Base-by-base conservation (phyloP, 768 basidiomycete genomes). In the Hortiboletus flavorubellus region DNA sequence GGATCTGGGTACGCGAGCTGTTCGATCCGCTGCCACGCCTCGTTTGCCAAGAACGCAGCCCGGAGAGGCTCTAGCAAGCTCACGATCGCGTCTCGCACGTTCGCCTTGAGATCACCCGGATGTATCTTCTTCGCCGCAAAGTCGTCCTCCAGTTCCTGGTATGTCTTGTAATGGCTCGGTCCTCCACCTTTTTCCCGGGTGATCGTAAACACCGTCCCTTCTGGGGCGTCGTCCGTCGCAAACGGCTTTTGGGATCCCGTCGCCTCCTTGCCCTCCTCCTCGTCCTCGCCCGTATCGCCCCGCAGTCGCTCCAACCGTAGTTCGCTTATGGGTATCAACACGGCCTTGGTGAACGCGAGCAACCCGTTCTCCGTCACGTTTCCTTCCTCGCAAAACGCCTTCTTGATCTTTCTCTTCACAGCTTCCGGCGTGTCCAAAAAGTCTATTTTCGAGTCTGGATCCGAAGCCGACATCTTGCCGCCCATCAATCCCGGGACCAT, bases 381-480 rank as follows among this genome's bases (percentile, higher is more conserved):
- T 15, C 94, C 95, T 63, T 95, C 93, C 64, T 96, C 93, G 71
- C 95, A 98, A 69, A 96, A 93, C 1, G 97, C 95, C 23, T 78
- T 77, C 72, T 90, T 93, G 72, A 98, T 83, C 77, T 98, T 98
- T 73, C 85, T 86, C 65, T 88, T 86, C 46, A 98, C 82, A 40
- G 77, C 81, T 30, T 91, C 89, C 0, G 94, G 86, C 4, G 84
- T 69, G 71, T 98, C 96, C 58, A 99, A 85, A 73, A 98, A 92
- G 75, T 99, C 97, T 69, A 98, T 96, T 73, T 99, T 99, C 59
- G 91, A 94, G 70, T 97, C 92, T 31, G 93, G 93, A 63, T 98
- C 96, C 1, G 96, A 98, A 1, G 94, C 88, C 15, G 94, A 97
- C 97, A 99, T 98, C 69, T 99, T 99, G 16, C 93, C 91, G 33